Base-by-base conservation (phyloP, 345 rosid species). In the Balakata baccata region DNA sequence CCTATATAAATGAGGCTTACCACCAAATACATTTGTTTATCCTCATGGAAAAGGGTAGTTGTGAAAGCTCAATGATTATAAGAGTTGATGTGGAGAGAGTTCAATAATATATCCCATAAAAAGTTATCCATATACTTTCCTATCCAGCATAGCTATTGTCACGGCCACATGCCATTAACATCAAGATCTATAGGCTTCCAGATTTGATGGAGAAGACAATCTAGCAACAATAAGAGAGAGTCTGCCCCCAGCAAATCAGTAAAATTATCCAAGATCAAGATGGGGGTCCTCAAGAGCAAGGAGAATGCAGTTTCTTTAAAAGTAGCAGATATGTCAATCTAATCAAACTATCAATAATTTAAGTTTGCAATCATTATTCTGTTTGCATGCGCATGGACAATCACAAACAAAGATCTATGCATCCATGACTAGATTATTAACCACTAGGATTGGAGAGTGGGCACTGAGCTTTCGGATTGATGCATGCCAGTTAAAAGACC, bases 321-420 rank as follows among this genome's bases (percentile, higher is more conserved):
- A 37, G 47, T 18, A 53, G 61, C 59, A n/a, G 34, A 13, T 12
- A 11, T 56, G 52, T 4, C 64, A 13, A 69, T 52, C 49, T 6
- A 51, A 37, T 70, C 64, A 70, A 53, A 57, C 49, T 23, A 46
- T 29, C 25, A 25, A 70, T 25, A 46, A 70, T 47, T 43, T 58
- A 11, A 7, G 2, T 70, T 39, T 57, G 53, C 23, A 11, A 58
- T 45, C 41, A 70, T 59, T 70, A 39, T 7, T 53, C 34, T 54
- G 50, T 54, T 37, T 39, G 43, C 49, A 41, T n/a, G 52, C 51
- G 0, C 51, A 64, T 11, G 14, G 7, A 43, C 52, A 43, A 11
- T 7, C 29, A 63, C 20, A 12, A 54, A 54, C 3, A 4, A 7
- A 58, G 63, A 58, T 58, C 38, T 23, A 11, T 34, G 29, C 16